phyloP scores from a whole-genome alignment of 2,329 filamentous ascomycete genomes.

The Ophiosphaerella narmari region DNA sequence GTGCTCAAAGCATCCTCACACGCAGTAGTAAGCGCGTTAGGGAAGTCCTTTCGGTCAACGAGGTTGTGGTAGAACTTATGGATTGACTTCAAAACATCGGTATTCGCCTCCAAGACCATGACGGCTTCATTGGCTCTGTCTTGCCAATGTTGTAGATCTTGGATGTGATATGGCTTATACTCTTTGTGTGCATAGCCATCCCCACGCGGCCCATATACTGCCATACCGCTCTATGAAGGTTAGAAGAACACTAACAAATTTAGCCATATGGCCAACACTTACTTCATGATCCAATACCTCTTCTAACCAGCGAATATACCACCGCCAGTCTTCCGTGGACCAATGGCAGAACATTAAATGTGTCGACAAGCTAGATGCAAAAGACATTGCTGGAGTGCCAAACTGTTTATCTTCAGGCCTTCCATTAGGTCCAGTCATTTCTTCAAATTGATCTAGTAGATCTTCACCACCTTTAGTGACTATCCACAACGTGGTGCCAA shows the following conservation, averaged over 20 bases:
- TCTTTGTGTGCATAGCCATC: conserved; percentile 13
- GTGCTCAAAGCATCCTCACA: conserved; percentile 13
- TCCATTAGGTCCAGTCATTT: conserved; percentile 38
- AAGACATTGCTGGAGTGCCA: conserved; percentile 34
- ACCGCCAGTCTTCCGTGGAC: conserved; percentile 51
- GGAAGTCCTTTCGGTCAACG: conserved; percentile 18
- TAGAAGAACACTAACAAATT: background rate
- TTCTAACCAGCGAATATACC: conserved; percentile 50
- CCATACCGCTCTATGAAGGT: conserved; percentile 14
- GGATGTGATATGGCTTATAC: conserved; percentile 33
- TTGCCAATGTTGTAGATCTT: conserved; percentile 42
- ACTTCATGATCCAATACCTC: conserved; percentile 39
- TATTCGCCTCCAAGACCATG: conserved; percentile 47
- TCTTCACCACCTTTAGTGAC: conserved; percentile 43
- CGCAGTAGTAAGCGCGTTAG: conserved; percentile 5
- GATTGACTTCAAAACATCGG: conserved; percentile 39
- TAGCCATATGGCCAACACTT: background rate
- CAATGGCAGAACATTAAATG: conserved; percentile 49
- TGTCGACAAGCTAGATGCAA: conserved; percentile 43
- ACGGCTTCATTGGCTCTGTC: conserved; percentile 46
- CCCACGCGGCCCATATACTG: conserved; percentile 16
- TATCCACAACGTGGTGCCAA: conserved; percentile 49
- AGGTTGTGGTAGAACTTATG: conserved; percentile 24
- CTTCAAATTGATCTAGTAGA: conserved; percentile 24
- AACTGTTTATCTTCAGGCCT: conserved; percentile 42